These are phyloP conservation scores for Bocquillonia castaneifolia DNA, from an alignment of 441 rosid genomes.

Conservation along the genomic window DNA sequence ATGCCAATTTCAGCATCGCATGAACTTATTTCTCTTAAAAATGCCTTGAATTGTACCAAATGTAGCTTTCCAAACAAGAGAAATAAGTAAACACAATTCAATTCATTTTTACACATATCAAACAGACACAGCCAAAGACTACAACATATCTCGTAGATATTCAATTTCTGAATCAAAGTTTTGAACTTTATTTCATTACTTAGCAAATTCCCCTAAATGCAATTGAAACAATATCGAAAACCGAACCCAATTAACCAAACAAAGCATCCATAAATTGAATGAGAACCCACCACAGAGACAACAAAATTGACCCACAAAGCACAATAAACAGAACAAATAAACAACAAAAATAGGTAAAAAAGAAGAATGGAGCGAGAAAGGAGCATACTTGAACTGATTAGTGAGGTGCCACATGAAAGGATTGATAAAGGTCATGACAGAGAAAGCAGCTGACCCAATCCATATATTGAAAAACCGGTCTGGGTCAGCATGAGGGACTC, in stretches of 20 bases:
- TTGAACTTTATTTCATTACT: not conserved
- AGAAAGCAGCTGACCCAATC: slow-evolving; percentile 73
- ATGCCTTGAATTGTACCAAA: no score
- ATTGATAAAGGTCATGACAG: slow-evolving; percentile 51
- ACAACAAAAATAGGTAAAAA: not conserved
- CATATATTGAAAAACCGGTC: slow-evolving; percentile 72
- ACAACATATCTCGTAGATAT: not conserved
- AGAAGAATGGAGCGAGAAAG: not conserved
- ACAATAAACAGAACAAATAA: not conserved
- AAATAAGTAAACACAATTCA: no score
- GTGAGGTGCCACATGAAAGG: slow-evolving; percentile 84
- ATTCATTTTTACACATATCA: no score
- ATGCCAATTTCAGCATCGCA: no score
- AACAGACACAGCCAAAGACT: no score
- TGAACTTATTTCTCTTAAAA: no score
- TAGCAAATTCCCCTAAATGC: not conserved
- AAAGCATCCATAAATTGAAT: no score
- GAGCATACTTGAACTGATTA: slow-evolving; percentile 60
- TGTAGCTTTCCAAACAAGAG: no score
- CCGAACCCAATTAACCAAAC: no score
- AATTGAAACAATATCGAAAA: no score
- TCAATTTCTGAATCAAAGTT: not conserved
- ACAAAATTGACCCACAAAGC: not conserved
- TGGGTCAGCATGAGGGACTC: slow-evolving; percentile 74
- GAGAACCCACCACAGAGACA: no score